These are phyloP conservation scores for Blastocystis sp. DNA, from an alignment of 352 stramenopile genomes.

Conservation along the genomic window DNA sequence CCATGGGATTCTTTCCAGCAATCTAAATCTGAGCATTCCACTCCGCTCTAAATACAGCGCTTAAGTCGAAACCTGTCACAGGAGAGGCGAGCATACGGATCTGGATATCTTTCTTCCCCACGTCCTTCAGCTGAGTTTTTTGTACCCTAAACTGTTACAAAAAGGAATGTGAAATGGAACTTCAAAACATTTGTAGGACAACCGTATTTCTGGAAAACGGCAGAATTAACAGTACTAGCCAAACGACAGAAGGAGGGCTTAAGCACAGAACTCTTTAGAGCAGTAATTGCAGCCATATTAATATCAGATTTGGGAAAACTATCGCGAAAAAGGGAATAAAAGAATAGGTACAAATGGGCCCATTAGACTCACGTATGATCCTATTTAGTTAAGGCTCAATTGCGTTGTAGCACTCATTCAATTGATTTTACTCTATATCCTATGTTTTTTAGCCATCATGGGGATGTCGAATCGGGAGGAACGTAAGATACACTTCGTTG, in stretches of 20 bases:
- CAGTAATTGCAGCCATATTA: slow-evolving; percentile 36
- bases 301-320: not conserved
- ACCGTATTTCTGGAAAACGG: slow-evolving; percentile 55
- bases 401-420: too few species aligned
- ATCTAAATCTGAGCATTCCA: slow-evolving; percentile 8
- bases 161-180: not conserved
- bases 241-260: slow-evolving; percentile 52
- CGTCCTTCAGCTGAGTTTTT: not conserved
- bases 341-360: too few species aligned
- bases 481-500: too few species aligned
- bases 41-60: not conserved
- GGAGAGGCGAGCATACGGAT: slow-evolving; percentile 57
- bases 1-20: slow-evolving; percentile 25
- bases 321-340: not conserved
- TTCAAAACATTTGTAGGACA: slow-evolving; percentile 44
- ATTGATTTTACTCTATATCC: too few species aligned
- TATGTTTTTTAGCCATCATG: too few species aligned
- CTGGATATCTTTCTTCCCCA: slow-evolving; percentile 37
- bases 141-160: not conserved
- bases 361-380: too few species aligned
- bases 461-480: too few species aligned
- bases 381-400: too few species aligned
- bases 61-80: slow-evolving; percentile 26
- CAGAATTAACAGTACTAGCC: slow-evolving; percentile 52
- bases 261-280: not conserved